Percentiles rank a stretch among this genome's conserved stretches.
These are phyloP conservation scores for Coffea eugenioides DNA, from an alignment of 257 asterid genomes.

Conservation along the genomic window DNA sequence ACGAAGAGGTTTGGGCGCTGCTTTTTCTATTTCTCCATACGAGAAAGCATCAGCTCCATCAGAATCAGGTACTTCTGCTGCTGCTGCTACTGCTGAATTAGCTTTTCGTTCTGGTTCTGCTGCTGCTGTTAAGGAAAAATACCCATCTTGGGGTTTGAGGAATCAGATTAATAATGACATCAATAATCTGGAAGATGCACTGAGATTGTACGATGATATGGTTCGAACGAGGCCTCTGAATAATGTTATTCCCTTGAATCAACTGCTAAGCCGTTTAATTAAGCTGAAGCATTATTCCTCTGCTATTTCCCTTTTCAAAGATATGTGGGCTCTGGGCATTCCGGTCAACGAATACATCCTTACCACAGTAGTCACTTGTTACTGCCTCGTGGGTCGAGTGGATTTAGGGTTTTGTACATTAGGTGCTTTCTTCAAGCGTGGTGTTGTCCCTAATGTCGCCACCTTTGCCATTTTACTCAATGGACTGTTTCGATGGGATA, in stretches of 20 bases:
- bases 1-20: too few relatives aligned
- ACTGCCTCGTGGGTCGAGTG: slow-evolving; percentile 18
- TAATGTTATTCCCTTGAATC: slow-evolving; percentile 16
- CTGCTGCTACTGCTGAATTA: too few relatives aligned
- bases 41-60: too few relatives aligned
- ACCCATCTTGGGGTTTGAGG: neutral
- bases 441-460: slow-evolving; percentile 14
- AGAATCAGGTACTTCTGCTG: too few relatives aligned
- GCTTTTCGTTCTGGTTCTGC: too few relatives aligned
- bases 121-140: too few relatives aligned
- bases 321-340: neutral
- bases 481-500: slow-evolving; percentile 26
- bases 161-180: neutral
- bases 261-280: neutral
- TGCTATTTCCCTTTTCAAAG: slow-evolving; percentile 4
- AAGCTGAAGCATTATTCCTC: slow-evolving; percentile 1
- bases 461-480: slow-evolving; percentile 26
- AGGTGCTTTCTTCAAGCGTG: slow-evolving; percentile 30
- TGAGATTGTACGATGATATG: slow-evolving; percentile 29
- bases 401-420: slow-evolving; percentile 29
- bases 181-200: slow-evolving; percentile 17
- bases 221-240: slow-evolving; percentile 26
- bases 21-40: too few relatives aligned
- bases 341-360: slow-evolving; percentile 10
- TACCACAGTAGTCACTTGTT: neutral